phyloP scores from a whole-genome alignment of 1,139 yeast genomes.

The Blastobotrys ciferrii region DNA sequence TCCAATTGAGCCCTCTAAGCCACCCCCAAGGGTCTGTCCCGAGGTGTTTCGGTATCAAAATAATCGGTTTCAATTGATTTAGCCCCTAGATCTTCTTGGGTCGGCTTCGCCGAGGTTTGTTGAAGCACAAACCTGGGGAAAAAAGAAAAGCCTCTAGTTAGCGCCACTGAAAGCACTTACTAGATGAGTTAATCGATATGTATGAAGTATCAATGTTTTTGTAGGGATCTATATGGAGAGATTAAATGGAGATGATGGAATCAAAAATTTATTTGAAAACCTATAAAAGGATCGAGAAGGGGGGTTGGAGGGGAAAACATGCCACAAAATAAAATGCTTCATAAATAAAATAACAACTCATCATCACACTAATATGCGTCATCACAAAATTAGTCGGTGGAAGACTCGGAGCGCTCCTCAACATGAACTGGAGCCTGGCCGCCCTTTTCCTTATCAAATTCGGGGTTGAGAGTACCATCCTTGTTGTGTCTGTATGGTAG shows the following conservation, averaged over 20 bases:
- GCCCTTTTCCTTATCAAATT: conserved; percentile 8
- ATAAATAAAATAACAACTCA: conserved; percentile 6
- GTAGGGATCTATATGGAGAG: too few relatives aligned
- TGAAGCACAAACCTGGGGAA: too few relatives aligned
- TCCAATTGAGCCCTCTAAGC: too few relatives aligned
- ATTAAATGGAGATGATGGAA: not conserved
- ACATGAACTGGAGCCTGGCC: conserved; percentile 4
- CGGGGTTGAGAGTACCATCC: conserved; percentile 10
- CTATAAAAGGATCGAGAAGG: not conserved
- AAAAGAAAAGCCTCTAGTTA: too few relatives aligned
- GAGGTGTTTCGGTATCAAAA: too few relatives aligned
- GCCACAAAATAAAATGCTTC: conserved; percentile 4
- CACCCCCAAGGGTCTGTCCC: too few relatives aligned
- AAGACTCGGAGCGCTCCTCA: conserved; percentile 4
- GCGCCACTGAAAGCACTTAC: too few relatives aligned
- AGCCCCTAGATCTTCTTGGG: too few relatives aligned
- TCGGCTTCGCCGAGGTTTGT: too few relatives aligned
- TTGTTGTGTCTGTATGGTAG: conserved; percentile 15
- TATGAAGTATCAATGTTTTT: too few relatives aligned
- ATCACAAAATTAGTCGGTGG: conserved; percentile 1
- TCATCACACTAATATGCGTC: conserved; percentile 3
- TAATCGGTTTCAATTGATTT: too few relatives aligned
- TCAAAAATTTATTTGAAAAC: not conserved
- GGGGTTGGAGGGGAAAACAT: not conserved
- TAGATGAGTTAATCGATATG: too few relatives aligned